These are phyloP conservation scores for Solanum peruvianum DNA, from an alignment of 257 asterid species.

Conservation along the genomic window DNA sequence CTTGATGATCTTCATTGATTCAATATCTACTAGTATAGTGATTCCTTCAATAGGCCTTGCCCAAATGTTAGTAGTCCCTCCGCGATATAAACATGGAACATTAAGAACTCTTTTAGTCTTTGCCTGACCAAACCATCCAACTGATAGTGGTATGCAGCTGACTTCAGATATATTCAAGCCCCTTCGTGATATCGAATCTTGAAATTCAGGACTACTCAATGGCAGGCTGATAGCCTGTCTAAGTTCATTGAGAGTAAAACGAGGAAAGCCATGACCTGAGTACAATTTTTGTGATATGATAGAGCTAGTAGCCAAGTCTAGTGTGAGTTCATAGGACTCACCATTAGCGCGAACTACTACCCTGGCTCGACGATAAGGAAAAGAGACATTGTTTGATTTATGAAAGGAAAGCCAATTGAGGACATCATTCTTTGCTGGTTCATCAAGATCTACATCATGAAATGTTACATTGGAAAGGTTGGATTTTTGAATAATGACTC, in stretches of 20 bases:
- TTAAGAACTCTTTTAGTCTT: constrained; percentile 29
- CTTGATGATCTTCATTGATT: constrained; percentile 22
- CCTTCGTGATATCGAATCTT: constrained; percentile 34
- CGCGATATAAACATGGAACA: constrained; percentile 48
- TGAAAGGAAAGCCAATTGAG: constrained; percentile 27
- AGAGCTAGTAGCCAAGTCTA: constrained; percentile 22
- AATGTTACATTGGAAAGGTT: not conserved
- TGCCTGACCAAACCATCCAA: constrained; percentile 63
- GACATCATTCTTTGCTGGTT: constrained; percentile 29
- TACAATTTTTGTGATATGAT: constrained; percentile 30
- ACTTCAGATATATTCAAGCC: constrained; percentile 52
- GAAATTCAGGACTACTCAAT: constrained; percentile 18
- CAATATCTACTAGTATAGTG: constrained; percentile 34
- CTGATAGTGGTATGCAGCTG: constrained; percentile 45
- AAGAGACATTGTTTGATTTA: not conserved
- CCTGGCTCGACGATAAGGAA: constrained; percentile 32
- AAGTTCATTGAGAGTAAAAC: constrained; percentile 37
- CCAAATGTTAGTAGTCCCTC: constrained; percentile 55
- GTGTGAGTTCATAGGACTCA: constrained; percentile 28
- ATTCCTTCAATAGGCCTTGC: constrained; percentile 58
- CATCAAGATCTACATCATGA: constrained; percentile 10
- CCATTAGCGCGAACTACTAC: constrained; percentile 27
- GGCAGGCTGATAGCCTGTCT: constrained; percentile 24
- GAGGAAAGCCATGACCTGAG: constrained; percentile 44
- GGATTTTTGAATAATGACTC: constrained; percentile 2